Evolutionary conservation across 805 yeast species (phyloP).

Genomic region (Ogataea siamensis): DNA sequence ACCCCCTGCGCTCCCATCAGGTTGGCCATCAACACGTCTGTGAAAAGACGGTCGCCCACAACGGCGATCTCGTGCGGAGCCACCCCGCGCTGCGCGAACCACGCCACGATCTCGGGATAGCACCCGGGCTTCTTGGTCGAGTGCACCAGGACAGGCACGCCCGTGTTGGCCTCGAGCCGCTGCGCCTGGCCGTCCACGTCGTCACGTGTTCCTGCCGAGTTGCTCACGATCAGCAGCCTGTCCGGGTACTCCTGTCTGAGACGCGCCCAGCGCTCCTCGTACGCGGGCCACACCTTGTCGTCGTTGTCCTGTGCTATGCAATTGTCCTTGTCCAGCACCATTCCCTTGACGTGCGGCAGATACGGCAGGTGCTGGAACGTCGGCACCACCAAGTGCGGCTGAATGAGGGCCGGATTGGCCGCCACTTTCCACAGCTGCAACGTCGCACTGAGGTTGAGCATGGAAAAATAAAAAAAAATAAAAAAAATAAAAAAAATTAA

Average conservation of each 20-base stretch:
- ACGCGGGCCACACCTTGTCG: constrained; percentile 76
- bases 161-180: constrained; percentile 58
- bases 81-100: constrained; percentile 50
- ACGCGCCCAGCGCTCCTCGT: constrained; percentile 53
- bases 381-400: constrained; percentile 70
- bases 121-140: constrained; percentile 83
- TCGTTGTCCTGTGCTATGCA: constrained; percentile 87
- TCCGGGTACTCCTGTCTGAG: constrained; percentile 58
- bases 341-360: constrained; percentile 55
- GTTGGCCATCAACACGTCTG: constrained; percentile 93
- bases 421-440: constrained; percentile 60
- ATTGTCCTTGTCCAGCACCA: constrained; percentile 91
- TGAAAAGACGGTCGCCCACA: constrained; percentile 87
- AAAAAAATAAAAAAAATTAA: constrained; percentile 1
- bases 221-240: constrained; percentile 76
- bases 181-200: constrained; percentile 62
- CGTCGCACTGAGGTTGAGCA: constrained; percentile 69
- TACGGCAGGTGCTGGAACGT: constrained; percentile 32
- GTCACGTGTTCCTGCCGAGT: constrained; percentile 88
- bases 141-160: constrained; percentile 69
- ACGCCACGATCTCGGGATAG: constrained; percentile 59
- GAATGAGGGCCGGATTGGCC: constrained; percentile 61
- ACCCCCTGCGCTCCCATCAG: constrained; percentile 83
- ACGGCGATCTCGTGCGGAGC: constrained; percentile 69
- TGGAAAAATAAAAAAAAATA: constrained; percentile 8